Evolutionary conservation across 2,329 filamentous ascomycete genomes (phyloP).

Genomic region (Fusarium drepaniforme): DNA sequence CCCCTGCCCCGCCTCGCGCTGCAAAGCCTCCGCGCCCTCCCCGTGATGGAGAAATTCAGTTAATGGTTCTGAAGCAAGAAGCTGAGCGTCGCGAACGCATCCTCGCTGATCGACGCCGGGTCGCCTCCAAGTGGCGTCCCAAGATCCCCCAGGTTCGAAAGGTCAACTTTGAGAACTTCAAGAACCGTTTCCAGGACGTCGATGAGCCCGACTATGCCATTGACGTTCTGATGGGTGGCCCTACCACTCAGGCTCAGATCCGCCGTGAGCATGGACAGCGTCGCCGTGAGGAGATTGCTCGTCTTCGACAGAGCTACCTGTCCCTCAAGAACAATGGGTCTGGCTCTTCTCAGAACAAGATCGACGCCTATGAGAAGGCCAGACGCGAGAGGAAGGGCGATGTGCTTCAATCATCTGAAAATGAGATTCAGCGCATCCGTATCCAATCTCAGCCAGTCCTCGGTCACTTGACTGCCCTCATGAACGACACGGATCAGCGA

Average conservation of each 20-base stretch:
- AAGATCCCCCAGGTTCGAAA: slow-evolving; percentile 57
- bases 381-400: slow-evolving; percentile 44
- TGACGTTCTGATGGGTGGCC: slow-evolving; percentile 53
- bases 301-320: slow-evolving; percentile 48
- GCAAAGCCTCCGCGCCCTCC: slow-evolving; percentile 18
- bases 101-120: slow-evolving; percentile 50
- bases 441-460: slow-evolving; percentile 57
- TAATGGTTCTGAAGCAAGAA: slow-evolving; percentile 50
- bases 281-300: slow-evolving; percentile 52
- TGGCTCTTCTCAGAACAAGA: slow-evolving; percentile 8
- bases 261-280: slow-evolving; percentile 53
- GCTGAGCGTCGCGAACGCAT: slow-evolving; percentile 53
- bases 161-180: slow-evolving; percentile 58
- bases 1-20: not conserved
- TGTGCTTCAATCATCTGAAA: slow-evolving; percentile 30
- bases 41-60: slow-evolving; percentile 45
- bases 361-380: slow-evolving; percentile 32
- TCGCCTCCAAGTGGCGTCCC: slow-evolving; percentile 53
- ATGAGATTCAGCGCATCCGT: slow-evolving; percentile 52
- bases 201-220: slow-evolving; percentile 54
- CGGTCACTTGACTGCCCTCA: slow-evolving; percentile 52
- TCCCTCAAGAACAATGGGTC: slow-evolving; percentile 10
- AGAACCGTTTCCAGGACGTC: slow-evolving; percentile 54
- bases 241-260: slow-evolving; percentile 52
- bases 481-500: slow-evolving; percentile 52